A percentile compares a stretch with the other conserved stretches of the same genome.
Evolutionary conservation across 768 basidiomycete genomes (phyloP).

Genomic region (Tricholomella constricta): DNA sequence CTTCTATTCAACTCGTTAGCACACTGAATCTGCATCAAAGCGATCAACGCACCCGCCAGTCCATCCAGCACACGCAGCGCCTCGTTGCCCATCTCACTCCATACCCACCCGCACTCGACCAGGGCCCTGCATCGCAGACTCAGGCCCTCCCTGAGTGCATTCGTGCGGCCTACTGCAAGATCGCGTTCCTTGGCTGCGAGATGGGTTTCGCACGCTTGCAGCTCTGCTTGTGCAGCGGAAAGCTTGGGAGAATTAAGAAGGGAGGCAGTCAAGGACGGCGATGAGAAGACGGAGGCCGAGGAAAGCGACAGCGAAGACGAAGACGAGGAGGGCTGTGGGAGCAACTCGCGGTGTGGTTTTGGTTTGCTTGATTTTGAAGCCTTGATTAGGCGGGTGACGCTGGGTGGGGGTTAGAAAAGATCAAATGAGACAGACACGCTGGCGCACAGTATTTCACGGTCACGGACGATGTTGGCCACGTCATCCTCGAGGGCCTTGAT

Average conservation of each 20-base stretch:
- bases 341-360: constrained; percentile 36
- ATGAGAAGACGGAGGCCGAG: constrained; percentile 32
- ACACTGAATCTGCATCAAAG: not conserved
- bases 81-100: constrained; percentile 68
- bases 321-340: constrained; percentile 34
- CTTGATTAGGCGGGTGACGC: constrained; percentile 79
- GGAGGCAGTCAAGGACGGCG: constrained; percentile 16
- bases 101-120: constrained; percentile 67
- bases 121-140: constrained; percentile 63
- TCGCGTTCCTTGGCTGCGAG: constrained; percentile 71
- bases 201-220: constrained; percentile 82
- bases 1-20: not conserved
- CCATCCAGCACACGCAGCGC: constrained; percentile 48
- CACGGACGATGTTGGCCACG: constrained; percentile 65
- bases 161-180: constrained; percentile 51
- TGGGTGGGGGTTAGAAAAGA: constrained; percentile 25
- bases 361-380: constrained; percentile 60
- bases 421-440: not conserved
- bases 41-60: constrained; percentile 22
- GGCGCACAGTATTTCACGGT: constrained; percentile 81
- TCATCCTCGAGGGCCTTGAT: constrained; percentile 76
- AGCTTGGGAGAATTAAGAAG: constrained; percentile 52
- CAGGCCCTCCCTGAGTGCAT: constrained; percentile 64
- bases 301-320: constrained; percentile 46
- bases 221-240: constrained; percentile 66